Evolutionary conservation across 225 moss, liverwort and hornwort genomes (phyloP).

Genomic region (Bryoerythrophyllum caledonicum): DNA sequence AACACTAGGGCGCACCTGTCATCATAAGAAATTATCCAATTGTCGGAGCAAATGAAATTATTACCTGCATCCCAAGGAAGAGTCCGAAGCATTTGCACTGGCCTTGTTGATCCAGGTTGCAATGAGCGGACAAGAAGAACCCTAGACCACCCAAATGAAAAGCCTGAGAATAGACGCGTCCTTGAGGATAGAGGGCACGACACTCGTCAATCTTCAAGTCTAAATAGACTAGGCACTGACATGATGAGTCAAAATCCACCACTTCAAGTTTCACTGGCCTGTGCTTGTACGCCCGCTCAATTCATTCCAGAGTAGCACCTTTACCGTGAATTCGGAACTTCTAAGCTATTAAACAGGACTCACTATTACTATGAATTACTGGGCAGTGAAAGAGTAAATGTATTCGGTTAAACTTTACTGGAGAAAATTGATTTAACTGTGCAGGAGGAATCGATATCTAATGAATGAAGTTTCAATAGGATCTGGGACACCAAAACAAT

Average conservation of each 20-base stretch:
- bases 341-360: too few species aligned
- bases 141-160: slow-evolving; percentile 98
- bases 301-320: not conserved
- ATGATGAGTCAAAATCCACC: slow-evolving; percentile 88
- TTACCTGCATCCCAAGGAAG: slow-evolving; percentile 94
- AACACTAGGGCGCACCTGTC: too few species aligned
- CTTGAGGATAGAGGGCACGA: slow-evolving; percentile 77
- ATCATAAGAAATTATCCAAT: too few species aligned
- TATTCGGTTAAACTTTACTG: too few species aligned
- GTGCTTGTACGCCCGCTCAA: slow-evolving; percentile 93
- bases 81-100: slow-evolving; percentile 95
- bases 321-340: not conserved
- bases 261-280: slow-evolving; percentile 99
- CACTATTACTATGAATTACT: too few species aligned
- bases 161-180: slow-evolving; percentile 95
- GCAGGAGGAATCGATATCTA: not conserved
- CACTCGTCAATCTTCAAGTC: slow-evolving; percentile 97
- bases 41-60: too few species aligned
- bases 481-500: not conserved
- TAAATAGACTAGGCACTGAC: slow-evolving; percentile 83
- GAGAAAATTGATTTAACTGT: too few species aligned
- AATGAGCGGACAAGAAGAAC: slow-evolving; percentile 96
- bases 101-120: slow-evolving; percentile 84
- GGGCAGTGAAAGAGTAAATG: too few species aligned
- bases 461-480: not conserved